Percentiles rank a stretch among this genome's conserved stretches.
Conservation (phyloP, 2,329 filamentous ascomycete genomes). For the Fusarium concolor region DNA sequence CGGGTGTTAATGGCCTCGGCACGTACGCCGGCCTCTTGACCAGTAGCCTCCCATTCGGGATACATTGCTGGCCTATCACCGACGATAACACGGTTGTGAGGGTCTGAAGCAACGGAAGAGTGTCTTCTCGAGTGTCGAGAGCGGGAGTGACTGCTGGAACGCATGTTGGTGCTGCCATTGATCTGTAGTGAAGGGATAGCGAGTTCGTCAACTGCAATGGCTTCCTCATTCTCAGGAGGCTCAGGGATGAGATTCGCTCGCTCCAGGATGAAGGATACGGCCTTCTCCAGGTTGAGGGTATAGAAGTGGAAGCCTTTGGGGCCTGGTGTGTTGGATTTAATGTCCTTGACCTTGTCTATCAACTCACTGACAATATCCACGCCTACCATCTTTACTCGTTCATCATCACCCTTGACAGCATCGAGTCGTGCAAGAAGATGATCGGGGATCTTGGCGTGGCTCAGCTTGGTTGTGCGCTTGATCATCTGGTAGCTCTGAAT, state of each 20-base stretch:
- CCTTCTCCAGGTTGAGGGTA: slow-evolving; percentile 95
- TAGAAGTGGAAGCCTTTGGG: slow-evolving; percentile 95
- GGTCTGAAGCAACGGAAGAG: slow-evolving; percentile 85
- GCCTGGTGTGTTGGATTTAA: slow-evolving; percentile 66
- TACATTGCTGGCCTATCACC: slow-evolving; percentile 69
- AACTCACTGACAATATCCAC: slow-evolving; percentile 88
- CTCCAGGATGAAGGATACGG: slow-evolving; percentile 92
- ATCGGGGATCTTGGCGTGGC: slow-evolving; percentile 84
- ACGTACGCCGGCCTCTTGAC: slow-evolving; percentile 81
- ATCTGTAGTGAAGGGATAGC: slow-evolving; percentile 53
- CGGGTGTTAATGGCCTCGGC: slow-evolving; percentile 79
- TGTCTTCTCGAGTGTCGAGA: slow-evolving; percentile 66
- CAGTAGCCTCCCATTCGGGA: slow-evolving; percentile 77
- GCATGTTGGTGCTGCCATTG: slow-evolving; percentile 59
- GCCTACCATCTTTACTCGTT: slow-evolving; percentile 81
- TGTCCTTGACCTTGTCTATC: slow-evolving; percentile 78
- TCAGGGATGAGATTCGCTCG: slow-evolving; percentile 83
- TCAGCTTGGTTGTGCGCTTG: slow-evolving; percentile 92
- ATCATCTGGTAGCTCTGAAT: slow-evolving; percentile 98
- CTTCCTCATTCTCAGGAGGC: slow-evolving; percentile 63
- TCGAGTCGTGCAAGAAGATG: slow-evolving; percentile 77
- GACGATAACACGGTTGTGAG: slow-evolving; percentile 89
- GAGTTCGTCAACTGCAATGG: slow-evolving; percentile 60
- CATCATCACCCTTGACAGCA: slow-evolving; percentile 80
- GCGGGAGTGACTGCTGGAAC: slow-evolving; percentile 51